Conservation (phyloP, 2,329 filamentous ascomycete genomes). For the Domatiomyces globalis region DNA sequence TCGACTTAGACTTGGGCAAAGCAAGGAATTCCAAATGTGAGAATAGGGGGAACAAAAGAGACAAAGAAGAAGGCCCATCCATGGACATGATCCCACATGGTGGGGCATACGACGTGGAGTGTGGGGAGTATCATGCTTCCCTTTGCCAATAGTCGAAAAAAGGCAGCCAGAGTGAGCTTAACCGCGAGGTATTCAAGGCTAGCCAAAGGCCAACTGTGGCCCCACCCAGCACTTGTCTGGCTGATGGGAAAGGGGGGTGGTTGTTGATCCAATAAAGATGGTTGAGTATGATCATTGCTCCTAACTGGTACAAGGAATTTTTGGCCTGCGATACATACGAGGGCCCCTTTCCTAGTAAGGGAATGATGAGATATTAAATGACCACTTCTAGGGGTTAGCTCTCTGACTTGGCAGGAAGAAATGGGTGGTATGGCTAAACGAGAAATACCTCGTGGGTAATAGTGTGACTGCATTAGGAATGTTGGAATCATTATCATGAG, state of each 20-base stretch:
- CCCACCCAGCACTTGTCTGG: no score
- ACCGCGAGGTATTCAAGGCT: neutral
- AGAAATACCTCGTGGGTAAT: neutral
- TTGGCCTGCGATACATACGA: neutral
- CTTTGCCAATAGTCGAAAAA: no score
- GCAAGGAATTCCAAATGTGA: no score
- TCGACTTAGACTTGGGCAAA: no score
- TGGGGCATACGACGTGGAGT: no score
- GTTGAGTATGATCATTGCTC: neutral
- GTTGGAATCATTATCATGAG: neutral
- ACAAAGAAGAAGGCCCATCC: no score
- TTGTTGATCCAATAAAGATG: neutral
- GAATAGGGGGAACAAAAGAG: no score
- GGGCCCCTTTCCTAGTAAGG: neutral
- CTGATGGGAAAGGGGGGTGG: neutral
- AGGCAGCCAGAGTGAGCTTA: no score
- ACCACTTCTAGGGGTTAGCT: neutral
- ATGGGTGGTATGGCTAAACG: neutral
- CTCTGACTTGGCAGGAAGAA: neutral
- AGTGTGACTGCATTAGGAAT: neutral
- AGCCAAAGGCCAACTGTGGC: neutral
- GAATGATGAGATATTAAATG: neutral
- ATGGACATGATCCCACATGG: no score
- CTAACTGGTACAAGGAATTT: neutral
- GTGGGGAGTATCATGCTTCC: no score